Conservation (phyloP, 352 stramenopile species). For the Phytophthora niederhauseri region DNA sequence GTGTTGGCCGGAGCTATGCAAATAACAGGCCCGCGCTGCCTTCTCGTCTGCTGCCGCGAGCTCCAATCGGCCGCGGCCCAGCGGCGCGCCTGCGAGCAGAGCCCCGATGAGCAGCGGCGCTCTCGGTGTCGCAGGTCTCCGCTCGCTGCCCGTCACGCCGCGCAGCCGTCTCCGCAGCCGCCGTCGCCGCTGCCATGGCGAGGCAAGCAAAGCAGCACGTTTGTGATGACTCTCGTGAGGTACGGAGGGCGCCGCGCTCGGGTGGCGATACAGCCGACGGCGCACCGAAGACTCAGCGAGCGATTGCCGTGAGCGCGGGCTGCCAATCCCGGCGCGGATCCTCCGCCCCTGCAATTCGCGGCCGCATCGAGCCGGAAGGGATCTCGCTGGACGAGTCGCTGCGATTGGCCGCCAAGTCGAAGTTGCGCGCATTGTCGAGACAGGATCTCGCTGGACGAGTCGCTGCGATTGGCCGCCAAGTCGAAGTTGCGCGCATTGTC, state of each 20-base stretch:
- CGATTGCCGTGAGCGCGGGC: constrained; percentile 19
- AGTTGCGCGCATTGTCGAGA: constrained; percentile 25
- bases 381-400: constrained; percentile 30
- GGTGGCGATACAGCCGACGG: constrained; percentile 34
- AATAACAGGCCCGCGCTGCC: constrained; percentile 33
- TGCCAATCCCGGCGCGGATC: constrained; percentile 16
- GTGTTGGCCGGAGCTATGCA: constrained; percentile 37
- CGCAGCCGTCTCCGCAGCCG: not conserved
- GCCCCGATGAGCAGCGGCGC: not conserved
- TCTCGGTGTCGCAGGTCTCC: constrained; percentile 28
- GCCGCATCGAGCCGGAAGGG: constrained; percentile 13
- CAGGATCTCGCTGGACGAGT: constrained; percentile 31
- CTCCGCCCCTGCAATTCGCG: constrained; percentile 1
- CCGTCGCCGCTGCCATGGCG: not conserved
- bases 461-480: constrained; percentile 14
- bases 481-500: constrained; percentile 27
- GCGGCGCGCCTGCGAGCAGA: constrained; percentile 5
- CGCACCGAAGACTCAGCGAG: constrained; percentile 18
- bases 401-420: constrained; percentile 19
- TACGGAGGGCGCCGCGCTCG: constrained; percentile 19
- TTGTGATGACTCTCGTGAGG: constrained; percentile 10
- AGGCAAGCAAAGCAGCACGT: constrained; percentile 1
- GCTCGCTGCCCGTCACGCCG: not conserved
- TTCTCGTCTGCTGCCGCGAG: constrained; percentile 2
- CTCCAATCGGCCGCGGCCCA: constrained; percentile 18